Percentiles rank a stretch among this genome's conserved stretches.
These are phyloP conservation scores for Xylaria polymorpha DNA, from an alignment of 2,329 filamentous ascomycete genomes.

Conservation along the genomic window DNA sequence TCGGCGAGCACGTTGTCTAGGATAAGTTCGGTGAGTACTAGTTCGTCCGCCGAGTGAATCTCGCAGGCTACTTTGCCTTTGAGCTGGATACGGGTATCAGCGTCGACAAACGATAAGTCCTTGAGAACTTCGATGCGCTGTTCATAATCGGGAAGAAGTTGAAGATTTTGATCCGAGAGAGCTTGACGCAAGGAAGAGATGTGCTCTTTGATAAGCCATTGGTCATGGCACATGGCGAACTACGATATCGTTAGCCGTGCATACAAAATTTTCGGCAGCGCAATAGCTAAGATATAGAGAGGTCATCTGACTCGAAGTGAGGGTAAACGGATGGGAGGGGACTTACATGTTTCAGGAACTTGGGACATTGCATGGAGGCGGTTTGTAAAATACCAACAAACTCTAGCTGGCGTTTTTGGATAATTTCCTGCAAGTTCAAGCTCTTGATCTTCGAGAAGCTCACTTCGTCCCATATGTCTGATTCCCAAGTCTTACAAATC, in stretches of 20 bases:
- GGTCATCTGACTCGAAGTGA: neutral
- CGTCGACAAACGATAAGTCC: conserved; percentile 92
- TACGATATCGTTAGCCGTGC: conserved; percentile 52
- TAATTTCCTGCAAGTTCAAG: conserved; percentile 80
- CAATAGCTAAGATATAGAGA: no score
- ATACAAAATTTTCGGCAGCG: neutral
- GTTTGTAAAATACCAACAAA: conserved; percentile 72
- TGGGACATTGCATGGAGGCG: conserved; percentile 74
- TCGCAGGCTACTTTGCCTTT: conserved; percentile 99
- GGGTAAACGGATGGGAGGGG: conserved; percentile 8
- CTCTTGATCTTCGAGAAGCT: conserved; percentile 86
- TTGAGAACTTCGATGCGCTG: conserved; percentile 92
- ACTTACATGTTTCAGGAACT: conserved; percentile 89
- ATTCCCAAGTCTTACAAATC: conserved; percentile 79
- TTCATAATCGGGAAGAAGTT: conserved; percentile 95
- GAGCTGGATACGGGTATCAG: conserved; percentile 85
- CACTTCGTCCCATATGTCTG: conserved; percentile 82
- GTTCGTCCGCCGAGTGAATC: conserved; percentile 95
- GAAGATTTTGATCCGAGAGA: conserved; percentile 95
- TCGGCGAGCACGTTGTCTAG: conserved; percentile 96
- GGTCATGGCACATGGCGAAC: conserved; percentile 96
- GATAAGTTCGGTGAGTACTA: conserved; percentile 94
- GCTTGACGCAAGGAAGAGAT: conserved; percentile 87
- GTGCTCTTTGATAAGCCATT: conserved; percentile 95
- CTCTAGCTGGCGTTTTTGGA: conserved; percentile 76